A percentile compares a stretch with the other conserved stretches of the same genome.
Conservation (phyloP, 768 basidiomycete genomes). For the Pisolithus albus region DNA sequence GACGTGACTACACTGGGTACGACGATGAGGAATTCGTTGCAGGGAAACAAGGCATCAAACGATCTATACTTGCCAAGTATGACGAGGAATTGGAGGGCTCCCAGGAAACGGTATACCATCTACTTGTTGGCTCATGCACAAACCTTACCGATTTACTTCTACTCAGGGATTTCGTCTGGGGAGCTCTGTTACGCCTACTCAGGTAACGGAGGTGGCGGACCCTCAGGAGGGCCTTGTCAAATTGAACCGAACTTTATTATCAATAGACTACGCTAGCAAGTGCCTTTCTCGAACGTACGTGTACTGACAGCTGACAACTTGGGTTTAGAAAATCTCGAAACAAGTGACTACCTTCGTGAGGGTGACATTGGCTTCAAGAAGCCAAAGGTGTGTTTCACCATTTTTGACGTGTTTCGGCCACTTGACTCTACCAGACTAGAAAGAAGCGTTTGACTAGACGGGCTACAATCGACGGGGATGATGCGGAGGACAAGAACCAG, state of each 20-base stretch:
- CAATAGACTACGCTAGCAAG: constrained; percentile 88
- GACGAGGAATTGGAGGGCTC: constrained; percentile 82
- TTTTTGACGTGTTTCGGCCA: background rate
- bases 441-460: constrained; percentile 82
- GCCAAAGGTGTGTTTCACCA: constrained; percentile 53
- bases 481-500: constrained; percentile 23
- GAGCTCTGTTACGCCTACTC: constrained; percentile 38
- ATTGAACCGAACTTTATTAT: constrained; percentile 74
- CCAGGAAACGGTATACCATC: constrained; percentile 52
- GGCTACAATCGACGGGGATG: constrained; percentile 37
- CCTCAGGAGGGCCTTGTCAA: constrained; percentile 45
- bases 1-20: constrained; percentile 85
- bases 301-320: background rate
- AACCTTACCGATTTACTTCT: constrained; percentile 3
- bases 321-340: constrained; percentile 70
- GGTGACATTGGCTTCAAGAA: constrained; percentile 96
- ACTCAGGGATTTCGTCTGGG: constrained; percentile 84
- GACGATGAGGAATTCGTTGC: constrained; percentile 91
- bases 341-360: constrained; percentile 83
- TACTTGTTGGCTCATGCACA: background rate
- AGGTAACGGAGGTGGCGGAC: constrained; percentile 36
- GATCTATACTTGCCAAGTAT: constrained; percentile 83
- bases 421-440: constrained; percentile 57
- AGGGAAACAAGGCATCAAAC: constrained; percentile 72
- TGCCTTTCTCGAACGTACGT: constrained; percentile 8